A percentile compares a stretch with the other conserved stretches of the same genome.
phyloP scores from a whole-genome alignment of 257 asterid species.

The Plectranthus barbatus region DNA sequence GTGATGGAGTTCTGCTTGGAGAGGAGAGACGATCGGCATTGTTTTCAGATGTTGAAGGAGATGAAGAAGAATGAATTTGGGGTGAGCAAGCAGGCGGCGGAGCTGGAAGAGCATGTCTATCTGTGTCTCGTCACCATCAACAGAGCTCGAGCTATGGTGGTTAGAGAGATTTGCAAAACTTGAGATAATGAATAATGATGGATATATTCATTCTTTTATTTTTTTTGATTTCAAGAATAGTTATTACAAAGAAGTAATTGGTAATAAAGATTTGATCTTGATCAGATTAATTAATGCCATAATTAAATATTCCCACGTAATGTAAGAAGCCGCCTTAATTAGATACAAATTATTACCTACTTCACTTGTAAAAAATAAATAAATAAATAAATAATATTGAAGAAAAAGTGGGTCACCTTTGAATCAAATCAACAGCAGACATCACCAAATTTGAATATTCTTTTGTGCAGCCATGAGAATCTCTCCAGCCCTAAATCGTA shows the following conservation, averaged over 20 bases:
- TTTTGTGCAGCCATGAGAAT: background rate
- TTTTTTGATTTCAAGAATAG: too few species aligned
- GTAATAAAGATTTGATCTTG: too few species aligned
- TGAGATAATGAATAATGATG: background rate
- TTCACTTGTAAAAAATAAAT: too few species aligned
- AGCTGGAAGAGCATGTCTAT: conserved; percentile 71
- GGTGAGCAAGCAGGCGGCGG: conserved; percentile 52
- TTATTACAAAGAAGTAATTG: too few species aligned
- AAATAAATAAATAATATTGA: background rate
- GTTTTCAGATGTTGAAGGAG: conserved; percentile 46
- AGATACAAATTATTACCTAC: too few species aligned
- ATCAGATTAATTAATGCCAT: too few species aligned
- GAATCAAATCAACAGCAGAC: background rate
- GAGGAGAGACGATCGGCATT: conserved; percentile 39
- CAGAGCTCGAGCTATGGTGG: conserved; percentile 58
- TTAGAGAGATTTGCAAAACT: conserved; percentile 35
- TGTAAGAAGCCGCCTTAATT: too few species aligned
- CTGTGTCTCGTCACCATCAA: conserved; percentile 65
- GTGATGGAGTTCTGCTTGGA: conserved; percentile 52
- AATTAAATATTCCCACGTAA: too few species aligned
- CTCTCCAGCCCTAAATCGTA: conserved; percentile 2
- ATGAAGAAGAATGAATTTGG: conserved; percentile 43
- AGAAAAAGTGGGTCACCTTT: too few species aligned
- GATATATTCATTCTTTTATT: too few species aligned
- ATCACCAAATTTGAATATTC: conserved; percentile 13